Percentiles rank a stretch among this genome's conserved stretches.
These are phyloP conservation scores for Rhododendron ovatum DNA, from an alignment of 148 eudicot genomes.

Conservation along the genomic window DNA sequence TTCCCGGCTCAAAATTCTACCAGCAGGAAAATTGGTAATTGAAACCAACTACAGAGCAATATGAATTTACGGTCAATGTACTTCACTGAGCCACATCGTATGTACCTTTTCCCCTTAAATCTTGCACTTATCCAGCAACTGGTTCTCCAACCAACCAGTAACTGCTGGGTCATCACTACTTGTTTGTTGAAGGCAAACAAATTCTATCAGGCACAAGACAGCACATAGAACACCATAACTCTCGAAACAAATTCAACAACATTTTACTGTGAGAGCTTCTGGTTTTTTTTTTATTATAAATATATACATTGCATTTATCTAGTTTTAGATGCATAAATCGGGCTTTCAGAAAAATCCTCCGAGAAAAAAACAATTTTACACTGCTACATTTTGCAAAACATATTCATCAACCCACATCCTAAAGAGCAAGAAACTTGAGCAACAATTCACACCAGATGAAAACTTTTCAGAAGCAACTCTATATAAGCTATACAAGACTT, in stretches of 20 bases:
- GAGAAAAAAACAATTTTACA: neutral
- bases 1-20: neutral
- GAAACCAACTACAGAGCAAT: neutral
- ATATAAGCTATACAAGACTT: slow-evolving; percentile 27
- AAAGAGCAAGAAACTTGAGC: neutral
- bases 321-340: neutral
- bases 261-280: neutral
- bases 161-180: neutral
- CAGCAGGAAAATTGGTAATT: neutral
- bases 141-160: neutral
- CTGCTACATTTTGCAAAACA: neutral
- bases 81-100: neutral
- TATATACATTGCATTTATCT: neutral
- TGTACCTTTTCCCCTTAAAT: no score
- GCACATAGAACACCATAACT: neutral
- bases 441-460: neutral
- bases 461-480: slow-evolving; percentile 22
- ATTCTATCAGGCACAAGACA: neutral
- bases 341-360: neutral
- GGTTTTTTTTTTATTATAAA: neutral
- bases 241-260: neutral
- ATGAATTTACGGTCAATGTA: neutral
- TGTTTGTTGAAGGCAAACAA: neutral
- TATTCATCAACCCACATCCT: neutral
- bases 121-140: neutral